Percentiles rank a stretch among this genome's conserved stretches.
These are phyloP conservation scores for Biscogniauxia sp. DNA, from an alignment of 2,329 filamentous ascomycete species.

Conservation along the genomic window DNA sequence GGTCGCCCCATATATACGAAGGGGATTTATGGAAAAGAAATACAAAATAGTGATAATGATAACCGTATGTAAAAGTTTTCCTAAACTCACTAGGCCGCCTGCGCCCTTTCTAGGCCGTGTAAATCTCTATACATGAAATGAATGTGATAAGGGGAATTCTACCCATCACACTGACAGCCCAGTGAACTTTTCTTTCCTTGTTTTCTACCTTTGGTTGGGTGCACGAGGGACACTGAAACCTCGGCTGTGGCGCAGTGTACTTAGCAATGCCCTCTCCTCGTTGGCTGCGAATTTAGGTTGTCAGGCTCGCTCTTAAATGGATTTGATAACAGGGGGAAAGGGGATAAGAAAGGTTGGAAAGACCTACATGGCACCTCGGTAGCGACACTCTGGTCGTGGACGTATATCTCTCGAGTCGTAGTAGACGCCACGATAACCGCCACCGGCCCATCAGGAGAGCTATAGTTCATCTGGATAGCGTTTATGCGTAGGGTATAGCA, in stretches of 20 bases:
- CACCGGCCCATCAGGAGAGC: constrained; percentile 10
- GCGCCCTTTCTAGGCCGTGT: neutral
- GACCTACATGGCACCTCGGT: constrained; percentile 23
- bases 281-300: neutral
- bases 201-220: neutral
- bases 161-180: neutral
- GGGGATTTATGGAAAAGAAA: neutral
- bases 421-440: constrained; percentile 14
- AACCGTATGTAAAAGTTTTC: neutral
- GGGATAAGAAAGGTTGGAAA: constrained; percentile 5
- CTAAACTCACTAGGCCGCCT: neutral
- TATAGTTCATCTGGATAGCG: constrained; percentile 24
- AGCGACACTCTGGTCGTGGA: constrained; percentile 19
- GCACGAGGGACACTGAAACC: neutral
- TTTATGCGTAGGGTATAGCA: constrained; percentile 22
- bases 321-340: neutral
- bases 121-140: neutral
- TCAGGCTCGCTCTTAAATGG: neutral
- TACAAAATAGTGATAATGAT: neutral
- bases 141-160: neutral
- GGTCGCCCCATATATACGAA: neutral
- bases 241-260: neutral
- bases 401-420: constrained; percentile 16
- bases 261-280: neutral
- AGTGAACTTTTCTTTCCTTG: neutral